These are phyloP conservation scores for Xylariaceae sp. DNA, from an alignment of 2,329 filamentous ascomycete species.

Conservation along the genomic window DNA sequence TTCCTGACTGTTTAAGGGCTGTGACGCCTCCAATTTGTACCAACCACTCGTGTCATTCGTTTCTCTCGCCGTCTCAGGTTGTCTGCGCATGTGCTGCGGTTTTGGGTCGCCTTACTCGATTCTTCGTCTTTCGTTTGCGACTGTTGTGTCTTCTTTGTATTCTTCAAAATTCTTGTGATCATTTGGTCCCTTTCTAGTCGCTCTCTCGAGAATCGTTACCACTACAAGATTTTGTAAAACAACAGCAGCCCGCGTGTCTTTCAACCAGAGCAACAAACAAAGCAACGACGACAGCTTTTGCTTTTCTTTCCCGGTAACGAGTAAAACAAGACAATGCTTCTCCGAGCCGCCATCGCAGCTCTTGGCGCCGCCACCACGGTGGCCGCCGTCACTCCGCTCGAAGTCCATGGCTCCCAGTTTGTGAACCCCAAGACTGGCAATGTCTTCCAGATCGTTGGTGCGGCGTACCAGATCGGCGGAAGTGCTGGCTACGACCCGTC, in stretches of 20 bases:
- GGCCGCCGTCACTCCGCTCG: constrained; percentile 52
- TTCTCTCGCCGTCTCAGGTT: constrained; percentile 14
- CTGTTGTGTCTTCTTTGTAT: constrained; percentile 4
- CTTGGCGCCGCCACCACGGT: constrained; percentile 48
- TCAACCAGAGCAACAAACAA: too few species aligned
- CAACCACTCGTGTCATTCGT: constrained; percentile 11
- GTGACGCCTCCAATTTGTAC: constrained; percentile 1
- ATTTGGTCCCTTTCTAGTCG: constrained; percentile 13
- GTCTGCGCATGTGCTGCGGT: constrained; percentile 7
- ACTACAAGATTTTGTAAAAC: constrained; percentile 2
- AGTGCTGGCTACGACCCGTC: constrained; percentile 55
- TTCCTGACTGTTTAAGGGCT: constrained; percentile 9
- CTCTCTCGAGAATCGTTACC: constrained; percentile 6
- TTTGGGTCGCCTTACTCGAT: constrained; percentile 4
- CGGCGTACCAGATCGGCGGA: constrained; percentile 65
- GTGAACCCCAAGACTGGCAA: constrained; percentile 54
- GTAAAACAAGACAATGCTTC: constrained; percentile 25
- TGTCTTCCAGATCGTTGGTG: constrained; percentile 60
- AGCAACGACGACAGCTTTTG: too few species aligned
- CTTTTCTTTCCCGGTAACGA: too few species aligned
- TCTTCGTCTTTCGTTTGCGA: constrained; percentile 7
- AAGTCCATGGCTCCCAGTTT: constrained; percentile 53
- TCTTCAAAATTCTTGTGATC: constrained; percentile 1
- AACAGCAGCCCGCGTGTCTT: too few species aligned
- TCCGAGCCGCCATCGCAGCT: constrained; percentile 44